Evolutionary conservation across 2,329 filamentous ascomycete genomes (phyloP).

Genomic region (Aspergillus alliaceus): DNA sequence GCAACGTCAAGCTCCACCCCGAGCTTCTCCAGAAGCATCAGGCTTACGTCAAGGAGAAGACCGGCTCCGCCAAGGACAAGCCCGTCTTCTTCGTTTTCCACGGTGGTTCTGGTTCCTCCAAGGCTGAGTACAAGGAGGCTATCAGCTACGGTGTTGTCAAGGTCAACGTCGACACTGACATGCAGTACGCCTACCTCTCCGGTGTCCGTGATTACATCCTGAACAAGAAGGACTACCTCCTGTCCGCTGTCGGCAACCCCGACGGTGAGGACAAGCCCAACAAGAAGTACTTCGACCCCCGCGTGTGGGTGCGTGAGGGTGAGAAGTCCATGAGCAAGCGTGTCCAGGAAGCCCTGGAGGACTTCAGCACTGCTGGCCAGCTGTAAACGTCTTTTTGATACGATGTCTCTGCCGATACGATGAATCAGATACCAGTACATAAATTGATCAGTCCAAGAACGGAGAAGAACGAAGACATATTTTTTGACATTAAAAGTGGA

Average conservation of each 20-base stretch:
- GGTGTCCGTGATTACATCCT: conserved; percentile 94
- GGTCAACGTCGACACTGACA: conserved; percentile 98
- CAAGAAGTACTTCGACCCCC: conserved; percentile 92
- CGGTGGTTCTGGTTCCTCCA: conserved; percentile 88
- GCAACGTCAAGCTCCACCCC: conserved; percentile 95
- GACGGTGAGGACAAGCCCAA: conserved; percentile 97
- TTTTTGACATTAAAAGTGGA: conserved; percentile 4
- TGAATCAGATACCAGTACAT: conserved; percentile 22
- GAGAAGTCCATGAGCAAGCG: conserved; percentile 94
- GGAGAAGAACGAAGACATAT: not conserved
- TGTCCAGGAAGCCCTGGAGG: conserved; percentile 75
- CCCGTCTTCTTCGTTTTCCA: conserved; percentile 99
- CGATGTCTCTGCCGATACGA: conserved; percentile 17
- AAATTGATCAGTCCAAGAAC: conserved; percentile 12
- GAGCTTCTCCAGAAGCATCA: conserved; percentile 98
- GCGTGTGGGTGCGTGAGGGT: conserved; percentile 89
- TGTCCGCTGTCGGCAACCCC: conserved; percentile 86
- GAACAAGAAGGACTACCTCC: conserved; percentile 93
- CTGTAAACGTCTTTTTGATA: conserved; percentile 57
- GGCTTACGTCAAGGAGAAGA: conserved; percentile 81
- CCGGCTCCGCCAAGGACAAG: conserved; percentile 71
- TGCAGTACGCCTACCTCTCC: conserved; percentile 90
- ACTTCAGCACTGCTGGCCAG: conserved; percentile 85
- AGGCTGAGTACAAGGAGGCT: conserved; percentile 85
- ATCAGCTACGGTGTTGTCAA: conserved; percentile 96